A percentile compares a stretch with the other conserved stretches of the same genome.
These are phyloP conservation scores for Alternaria consortialis DNA, from an alignment of 2,329 filamentous ascomycete genomes.

Conservation along the genomic window DNA sequence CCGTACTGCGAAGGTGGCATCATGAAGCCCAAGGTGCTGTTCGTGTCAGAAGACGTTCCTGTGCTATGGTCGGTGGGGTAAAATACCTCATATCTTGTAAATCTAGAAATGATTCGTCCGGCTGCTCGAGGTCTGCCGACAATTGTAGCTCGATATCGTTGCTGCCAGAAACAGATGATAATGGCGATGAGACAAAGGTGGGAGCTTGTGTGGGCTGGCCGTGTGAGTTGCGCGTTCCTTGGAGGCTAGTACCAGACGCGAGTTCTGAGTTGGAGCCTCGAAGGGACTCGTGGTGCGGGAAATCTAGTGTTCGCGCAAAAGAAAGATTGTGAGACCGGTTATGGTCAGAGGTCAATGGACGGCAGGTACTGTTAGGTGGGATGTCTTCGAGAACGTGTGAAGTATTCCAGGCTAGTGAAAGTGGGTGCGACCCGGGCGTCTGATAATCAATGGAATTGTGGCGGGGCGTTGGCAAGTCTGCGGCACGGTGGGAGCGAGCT, in stretches of 20 bases:
- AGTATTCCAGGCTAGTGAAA: conserved; percentile 37
- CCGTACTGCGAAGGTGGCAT: conserved; percentile 53
- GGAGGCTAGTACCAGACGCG: conserved; percentile 19
- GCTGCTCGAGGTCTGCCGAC: conserved; percentile 31
- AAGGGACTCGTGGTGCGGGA: conserved; percentile 30
- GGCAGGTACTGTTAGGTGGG: conserved; percentile 31
- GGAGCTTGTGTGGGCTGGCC: conserved; percentile 18
- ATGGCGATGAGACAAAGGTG: conserved; percentile 31
- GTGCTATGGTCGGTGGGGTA: not conserved
- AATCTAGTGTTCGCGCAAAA: conserved; percentile 31
- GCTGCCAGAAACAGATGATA: conserved; percentile 33
- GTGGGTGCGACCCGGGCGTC: conserved; percentile 33
- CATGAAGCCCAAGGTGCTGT: conserved; percentile 52
- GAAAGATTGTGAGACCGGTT: conserved; percentile 22
- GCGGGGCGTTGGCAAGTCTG: conserved; percentile 41
- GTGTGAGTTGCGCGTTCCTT: conserved; percentile 25
- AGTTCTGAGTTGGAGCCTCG: conserved; percentile 24
- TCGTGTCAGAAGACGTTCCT: conserved; percentile 23
- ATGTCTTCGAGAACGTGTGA: conserved; percentile 27
- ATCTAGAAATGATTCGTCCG: conserved; percentile 33
- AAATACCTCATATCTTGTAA: conserved; percentile 53
- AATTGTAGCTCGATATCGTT: conserved; percentile 33
- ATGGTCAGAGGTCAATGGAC: conserved; percentile 24
- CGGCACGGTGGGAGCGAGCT: conserved; percentile 45
- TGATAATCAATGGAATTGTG: conserved; percentile 43